These are phyloP conservation scores for Plantago coronopus DNA, from an alignment of 305 asterid genomes.

Conservation along the genomic window DNA sequence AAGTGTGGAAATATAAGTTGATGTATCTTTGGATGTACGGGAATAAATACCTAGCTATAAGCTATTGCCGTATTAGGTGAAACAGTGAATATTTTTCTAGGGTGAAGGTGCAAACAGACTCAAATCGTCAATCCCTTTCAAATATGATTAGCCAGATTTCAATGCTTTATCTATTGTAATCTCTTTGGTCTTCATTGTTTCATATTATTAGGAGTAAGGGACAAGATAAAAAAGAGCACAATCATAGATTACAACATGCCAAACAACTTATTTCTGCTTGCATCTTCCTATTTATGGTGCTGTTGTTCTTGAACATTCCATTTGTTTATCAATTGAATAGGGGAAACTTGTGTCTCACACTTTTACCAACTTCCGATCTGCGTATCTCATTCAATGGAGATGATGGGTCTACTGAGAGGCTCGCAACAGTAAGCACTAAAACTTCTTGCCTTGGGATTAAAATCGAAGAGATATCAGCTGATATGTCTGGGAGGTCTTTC, in stretches of 20 bases:
- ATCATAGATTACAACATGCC: not conserved
- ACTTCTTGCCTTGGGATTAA: conserved; percentile 36
- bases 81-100: no score
- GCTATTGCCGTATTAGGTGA: no score
- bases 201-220: not conserved
- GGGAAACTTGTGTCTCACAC: conserved; percentile 73
- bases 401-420: conserved; percentile 64
- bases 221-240: not conserved
- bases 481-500: conserved; percentile 79
- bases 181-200: no score
- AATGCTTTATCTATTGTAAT: no score
- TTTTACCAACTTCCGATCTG: conserved; percentile 77
- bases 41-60: no score
- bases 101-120: no score
- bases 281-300: conserved; percentile 4
- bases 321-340: conserved; percentile 36
- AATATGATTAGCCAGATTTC: no score
- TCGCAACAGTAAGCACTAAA: conserved; percentile 46
- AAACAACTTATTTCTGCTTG: not conserved
- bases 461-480: conserved; percentile 59
- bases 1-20: no score
- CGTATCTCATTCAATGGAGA: conserved; percentile 78
- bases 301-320: conserved; percentile 22
- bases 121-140: no score
- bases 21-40: no score